Evolutionary conservation across 1,139 yeast species (phyloP), one percentile per base, ranked within the genome.

Genomic region (Hemisphaericaspora xylanilytica): DNA sequence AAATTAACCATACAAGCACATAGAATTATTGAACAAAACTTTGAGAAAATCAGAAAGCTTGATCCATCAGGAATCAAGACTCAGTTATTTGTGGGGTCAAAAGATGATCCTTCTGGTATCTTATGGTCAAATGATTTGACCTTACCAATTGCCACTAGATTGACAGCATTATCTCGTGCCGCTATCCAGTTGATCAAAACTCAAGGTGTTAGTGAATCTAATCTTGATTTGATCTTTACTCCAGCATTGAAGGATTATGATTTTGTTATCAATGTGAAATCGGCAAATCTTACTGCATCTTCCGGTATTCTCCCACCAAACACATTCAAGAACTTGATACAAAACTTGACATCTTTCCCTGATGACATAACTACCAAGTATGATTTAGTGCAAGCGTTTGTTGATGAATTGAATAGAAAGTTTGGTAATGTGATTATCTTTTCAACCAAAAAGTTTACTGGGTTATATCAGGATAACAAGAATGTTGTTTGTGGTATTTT

Each of bases 181-280:
- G 92, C 94, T 0, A 64, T 76, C 33, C 73, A 73, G 26, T 57
- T 84, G 43, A 57, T 84, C 14, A 73, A 70, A 38, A 54, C 53
- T 2, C 55, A 58, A 21, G 82, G 80, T 2, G 48, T 78, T 15
- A 65, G 63, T 41, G 67, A 69, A 25, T 63, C 70, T 22, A 70
- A 74, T 4, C 58, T 85, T 32, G 77, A 73, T 35, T 56, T 80
- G 33, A 62, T 88, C 36, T 88, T 88, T 59, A 78, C 84, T 0
- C 92, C 97, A 2, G 89, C 95, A 0, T 67, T 86, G 44, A 73
- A 75, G 44, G 97, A 90, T 61, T 92, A 83, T 55, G 96, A 90
- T 57, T 79, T 92, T 51, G 81, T 82, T 10, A 71, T 90, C 43
- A 71, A 74, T 37, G 65, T 87, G 36, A 76, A 74, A 49, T 65